Conservation (phyloP, 1,284 basidiomycete genomes). For the Bondarzewia mesenterica region DNA sequence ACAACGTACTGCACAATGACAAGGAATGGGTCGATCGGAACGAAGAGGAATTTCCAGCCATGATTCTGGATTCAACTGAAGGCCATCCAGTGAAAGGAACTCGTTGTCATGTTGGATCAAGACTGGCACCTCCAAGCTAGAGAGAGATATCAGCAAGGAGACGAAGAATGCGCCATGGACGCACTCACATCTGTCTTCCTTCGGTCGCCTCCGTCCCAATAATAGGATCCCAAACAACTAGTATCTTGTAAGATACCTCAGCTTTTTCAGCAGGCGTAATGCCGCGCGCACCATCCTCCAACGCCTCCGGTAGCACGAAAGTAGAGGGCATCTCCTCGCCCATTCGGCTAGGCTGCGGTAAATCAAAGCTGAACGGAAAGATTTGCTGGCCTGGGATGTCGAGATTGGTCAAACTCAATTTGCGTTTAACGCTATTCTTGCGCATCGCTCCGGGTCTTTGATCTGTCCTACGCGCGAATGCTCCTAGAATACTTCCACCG, state of each 20-base stretch:
- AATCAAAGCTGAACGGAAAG: constrained; percentile 50
- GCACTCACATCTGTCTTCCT: constrained; percentile 41
- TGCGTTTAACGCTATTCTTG: constrained; percentile 17
- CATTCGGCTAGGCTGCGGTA: constrained; percentile 39
- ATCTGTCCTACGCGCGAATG: too few relatives aligned
- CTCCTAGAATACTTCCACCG: too few relatives aligned
- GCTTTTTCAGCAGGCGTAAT: constrained; percentile 32
- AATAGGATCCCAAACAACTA: constrained; percentile 48
- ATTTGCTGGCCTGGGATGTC: constrained; percentile 23
- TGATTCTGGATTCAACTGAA: constrained; percentile 33
- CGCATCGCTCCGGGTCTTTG: too few relatives aligned
- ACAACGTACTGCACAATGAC: constrained; percentile 50
- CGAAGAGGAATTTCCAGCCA: constrained; percentile 64
- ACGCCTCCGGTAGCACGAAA: constrained; percentile 29
- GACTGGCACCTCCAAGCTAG: constrained; percentile 58
- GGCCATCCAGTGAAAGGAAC: constrained; percentile 49
- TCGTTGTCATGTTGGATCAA: constrained; percentile 49
- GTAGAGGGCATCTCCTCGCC: constrained; percentile 58
- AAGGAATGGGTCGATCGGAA: constrained; percentile 52
- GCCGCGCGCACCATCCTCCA: constrained; percentile 16
- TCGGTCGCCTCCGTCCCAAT: constrained; percentile 36
- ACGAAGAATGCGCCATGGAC: too few relatives aligned
- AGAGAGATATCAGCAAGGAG: constrained; percentile 1
- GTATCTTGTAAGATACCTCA: constrained; percentile 47
- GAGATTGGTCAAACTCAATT: constrained; percentile 17